These are phyloP conservation scores for Chrysanthemum makinoi DNA, from an alignment of 129 eudicot genomes.

Conservation along the genomic window DNA sequence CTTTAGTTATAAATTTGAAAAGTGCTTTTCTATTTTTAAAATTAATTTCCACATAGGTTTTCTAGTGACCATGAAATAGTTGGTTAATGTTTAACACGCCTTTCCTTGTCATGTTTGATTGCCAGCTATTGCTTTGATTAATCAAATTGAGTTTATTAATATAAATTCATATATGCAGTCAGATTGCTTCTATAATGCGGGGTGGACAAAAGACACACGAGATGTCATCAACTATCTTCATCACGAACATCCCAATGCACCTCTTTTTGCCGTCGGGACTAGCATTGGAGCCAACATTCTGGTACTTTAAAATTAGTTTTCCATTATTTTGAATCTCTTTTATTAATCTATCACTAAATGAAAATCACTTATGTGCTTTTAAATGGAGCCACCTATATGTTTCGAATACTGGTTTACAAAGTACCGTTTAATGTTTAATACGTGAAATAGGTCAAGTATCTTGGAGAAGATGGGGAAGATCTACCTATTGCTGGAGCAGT, in stretches of 20 bases:
- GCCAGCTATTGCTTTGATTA: not conserved
- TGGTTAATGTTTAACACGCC: not conserved
- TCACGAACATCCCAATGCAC: constrained; percentile 58
- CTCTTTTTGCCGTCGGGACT: constrained; percentile 77
- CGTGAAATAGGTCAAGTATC: constrained; percentile 70
- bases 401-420: not conserved
- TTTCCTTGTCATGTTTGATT: too few relatives aligned
- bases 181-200: constrained; percentile 98
- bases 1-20: too few relatives aligned
- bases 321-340: not conserved
- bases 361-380: not conserved
- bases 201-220: constrained; percentile 88
- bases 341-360: not conserved
- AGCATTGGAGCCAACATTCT: constrained; percentile 95
- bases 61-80: not conserved
- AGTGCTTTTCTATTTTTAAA: too few relatives aligned
- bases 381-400: not conserved
- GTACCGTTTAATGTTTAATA: not conserved
- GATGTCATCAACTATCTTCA: constrained; percentile 63
- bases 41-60: too few relatives aligned
- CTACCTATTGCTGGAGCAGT: constrained; percentile 89
- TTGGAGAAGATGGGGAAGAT: constrained; percentile 92
- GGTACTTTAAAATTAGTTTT: constrained; percentile 35
- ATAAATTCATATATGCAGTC: constrained; percentile 46
- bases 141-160: constrained; percentile 16